Base-by-base conservation (phyloP, 768 basidiomycete species). In the Crassisporium funariophilum region DNA sequence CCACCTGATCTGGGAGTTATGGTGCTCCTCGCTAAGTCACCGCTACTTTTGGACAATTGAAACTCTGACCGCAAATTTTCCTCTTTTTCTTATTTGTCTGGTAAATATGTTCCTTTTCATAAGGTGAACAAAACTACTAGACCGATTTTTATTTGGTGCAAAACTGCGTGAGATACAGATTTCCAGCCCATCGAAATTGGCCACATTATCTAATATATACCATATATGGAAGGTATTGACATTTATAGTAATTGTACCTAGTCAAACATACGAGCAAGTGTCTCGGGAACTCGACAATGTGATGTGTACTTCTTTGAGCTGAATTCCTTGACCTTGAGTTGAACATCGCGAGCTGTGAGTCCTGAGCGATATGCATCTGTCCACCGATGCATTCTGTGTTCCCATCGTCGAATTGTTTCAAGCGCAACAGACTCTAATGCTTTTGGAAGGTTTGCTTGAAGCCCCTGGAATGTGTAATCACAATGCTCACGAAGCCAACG, bases 281-380 rank as follows among this genome's bases (percentile, higher is more conserved):
- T 8, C 22, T 63, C 58, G 12, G 56, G 58, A 22, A 60, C 42
- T 21, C 55, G 42, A 11, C 52, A 35, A 46, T 63, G 60, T 22
- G 57, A 61, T n/a, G 34, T 53, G 44, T 63, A 68, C 24, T 47
- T 46, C 24, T 44, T 44, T 5, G 59, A 66, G 47, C 64, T 66
- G 59, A 68, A 66, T 20, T 42, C n/a, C 45, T 56, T 38, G 4
- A 66, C 66, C 27, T 59, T 29, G 7, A 48, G 16, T 33, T 65
- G 60, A 36, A 62, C 62, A 41, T 60, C 54, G 34, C 57, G 53
- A 11, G 61, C 50, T 33, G 42, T 45, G 29, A 67, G 33, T 19
- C 65, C 61, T 41, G 44, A 25, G 13, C 49, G 1, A 44, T 68
- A 70, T 25, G 65, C 64, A 35, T 63, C 56, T 44, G 65, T 59